phyloP scores from a whole-genome alignment of 768 basidiomycete genomes.

The Paxillus involutus region DNA sequence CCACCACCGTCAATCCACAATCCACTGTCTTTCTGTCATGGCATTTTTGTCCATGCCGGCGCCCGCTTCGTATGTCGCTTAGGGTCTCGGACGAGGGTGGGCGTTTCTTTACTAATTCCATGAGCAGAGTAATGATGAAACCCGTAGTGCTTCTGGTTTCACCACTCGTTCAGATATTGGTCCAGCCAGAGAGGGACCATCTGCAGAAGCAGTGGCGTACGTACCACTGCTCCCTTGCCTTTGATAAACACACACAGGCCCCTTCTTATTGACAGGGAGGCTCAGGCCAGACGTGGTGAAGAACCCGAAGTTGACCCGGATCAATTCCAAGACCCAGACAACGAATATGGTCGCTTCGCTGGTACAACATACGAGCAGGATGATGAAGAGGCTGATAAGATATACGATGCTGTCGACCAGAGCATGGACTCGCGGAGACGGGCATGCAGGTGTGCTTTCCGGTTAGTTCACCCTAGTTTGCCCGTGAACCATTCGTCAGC shows the following conservation, averaged over 20 bases:
- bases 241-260: neutral
- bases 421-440: conserved; percentile 87
- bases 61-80: conserved; percentile 95
- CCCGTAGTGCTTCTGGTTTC: conserved; percentile 85
- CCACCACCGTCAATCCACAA: neutral
- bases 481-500: too few relatives aligned
- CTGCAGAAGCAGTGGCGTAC: conserved; percentile 86
- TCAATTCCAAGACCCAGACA: conserved; percentile 95
- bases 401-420: conserved; percentile 87
- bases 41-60: conserved; percentile 91
- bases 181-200: conserved; percentile 93
- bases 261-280: conserved; percentile 58
- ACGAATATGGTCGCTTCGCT: conserved; percentile 94
- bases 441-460: conserved; percentile 57
- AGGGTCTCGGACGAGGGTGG: conserved; percentile 96
- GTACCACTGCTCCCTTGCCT: conserved; percentile 27
- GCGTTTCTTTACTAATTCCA: conserved; percentile 23
- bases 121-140: conserved; percentile 10
- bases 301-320: conserved; percentile 88
- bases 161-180: conserved; percentile 99
- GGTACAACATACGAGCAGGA: conserved; percentile 96
- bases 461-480: conserved; percentile 39
- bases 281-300: conserved; percentile 83
- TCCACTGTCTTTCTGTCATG: conserved; percentile 31
- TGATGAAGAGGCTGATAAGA: conserved; percentile 95